Base-by-base conservation (phyloP, 164 flowering plant genomes). In the Amborella trichopoda region DNA sequence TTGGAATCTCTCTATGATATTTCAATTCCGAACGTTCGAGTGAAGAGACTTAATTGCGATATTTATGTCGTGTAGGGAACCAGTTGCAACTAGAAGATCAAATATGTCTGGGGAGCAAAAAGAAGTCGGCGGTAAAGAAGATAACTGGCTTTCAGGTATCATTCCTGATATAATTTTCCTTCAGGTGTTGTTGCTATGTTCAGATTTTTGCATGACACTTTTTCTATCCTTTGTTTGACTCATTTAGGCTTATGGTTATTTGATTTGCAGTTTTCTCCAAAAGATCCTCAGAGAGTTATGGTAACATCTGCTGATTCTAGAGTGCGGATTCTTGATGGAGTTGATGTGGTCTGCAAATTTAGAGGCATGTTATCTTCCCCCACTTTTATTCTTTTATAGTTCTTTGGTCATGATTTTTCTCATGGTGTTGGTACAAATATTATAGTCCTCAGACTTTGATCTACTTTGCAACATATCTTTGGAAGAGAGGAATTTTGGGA, bases 71-170 rank as follows among this genome's bases (percentile, higher is more conserved):
- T 23, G 28, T 69, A 81, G 95, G 72, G 67, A 63, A 82, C 56
- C 73, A 47, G 40, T 44, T 80, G 67, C 65, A 73, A 49, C 47
- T 73, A 66, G 72, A 63, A 27, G 58, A 48, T 48, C 68, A 74
- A 44, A 55, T 80, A 40, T 64, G 55, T 54, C 54, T 80, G 48
- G 61, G 55, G 45, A 69, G 86, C 4, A 86, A 82, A 58, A 84
- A 77, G 81, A 86, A 78, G 60, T 50, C 60, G 19, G 48, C 78
- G 4, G 58, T 77, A 37, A 82, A 68, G 55, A 68, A 78, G 59
- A 78, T 86, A 53, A 82, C 76, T 49, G 83, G 95, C 30, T 80
- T 86, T 68, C 81, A 82, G 91, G 95, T 79, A 42, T 37, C 16
- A 38, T n/a, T n/a, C n/a, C n/a, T n/a, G n/a, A n/a, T n/a, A n/a